Percentiles rank a stretch among this genome's conserved stretches.
phyloP scores from a whole-genome alignment of 1,284 basidiomycete genomes.

The Megacollybia platyphylla region DNA sequence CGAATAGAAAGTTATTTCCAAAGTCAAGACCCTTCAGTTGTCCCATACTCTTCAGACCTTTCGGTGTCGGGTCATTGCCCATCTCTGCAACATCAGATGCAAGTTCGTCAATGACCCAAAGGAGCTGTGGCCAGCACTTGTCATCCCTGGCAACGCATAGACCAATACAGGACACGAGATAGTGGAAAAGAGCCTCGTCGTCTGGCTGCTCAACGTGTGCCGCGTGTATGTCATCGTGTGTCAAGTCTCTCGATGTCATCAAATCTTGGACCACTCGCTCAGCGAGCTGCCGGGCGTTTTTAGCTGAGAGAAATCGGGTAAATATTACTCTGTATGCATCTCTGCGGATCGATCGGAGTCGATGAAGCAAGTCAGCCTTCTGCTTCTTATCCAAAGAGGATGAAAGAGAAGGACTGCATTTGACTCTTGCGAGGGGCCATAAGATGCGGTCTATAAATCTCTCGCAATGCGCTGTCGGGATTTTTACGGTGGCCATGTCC shows the following conservation, averaged over 20 bases:
- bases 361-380: background rate
- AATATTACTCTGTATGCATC: background rate
- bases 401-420: conserved; percentile 3
- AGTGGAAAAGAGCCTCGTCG: background rate
- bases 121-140: background rate
- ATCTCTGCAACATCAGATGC: background rate
- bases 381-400: conserved; percentile 2
- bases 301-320: background rate
- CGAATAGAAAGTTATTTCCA: background rate
- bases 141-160: background rate
- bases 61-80: background rate
- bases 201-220: background rate
- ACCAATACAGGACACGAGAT: background rate
- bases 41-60: background rate
- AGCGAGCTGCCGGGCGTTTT: background rate
- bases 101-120: background rate
- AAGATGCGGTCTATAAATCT: conserved; percentile 8
- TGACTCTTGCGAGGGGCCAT: conserved; percentile 7
- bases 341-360: background rate
- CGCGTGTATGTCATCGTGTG: background rate
- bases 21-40: background rate
- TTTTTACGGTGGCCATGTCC: conserved; percentile 8
- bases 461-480: conserved; percentile 7
- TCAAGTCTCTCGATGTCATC: background rate
- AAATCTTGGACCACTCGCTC: background rate